Evolutionary conservation across 164 flowering plant species (phyloP).

Genomic region (Taxillus chinensis): DNA sequence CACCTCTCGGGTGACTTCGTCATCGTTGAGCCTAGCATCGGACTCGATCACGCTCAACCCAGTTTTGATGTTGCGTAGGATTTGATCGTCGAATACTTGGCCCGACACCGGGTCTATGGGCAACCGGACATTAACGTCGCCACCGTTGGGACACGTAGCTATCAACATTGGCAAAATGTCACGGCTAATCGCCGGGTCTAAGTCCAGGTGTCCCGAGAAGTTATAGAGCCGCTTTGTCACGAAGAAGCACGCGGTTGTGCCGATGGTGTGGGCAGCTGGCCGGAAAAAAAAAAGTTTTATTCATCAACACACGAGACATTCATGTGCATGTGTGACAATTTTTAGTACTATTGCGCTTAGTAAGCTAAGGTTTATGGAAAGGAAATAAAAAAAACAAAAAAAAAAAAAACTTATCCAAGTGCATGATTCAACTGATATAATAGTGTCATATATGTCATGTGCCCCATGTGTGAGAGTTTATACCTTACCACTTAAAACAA

Average conservation of each 20-base stretch:
- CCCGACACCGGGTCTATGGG: conserved; percentile 11
- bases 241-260: conserved; percentile 22
- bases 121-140: conserved; percentile 12
- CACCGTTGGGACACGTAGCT: conserved; percentile 10
- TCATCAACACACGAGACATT: no score
- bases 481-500: conserved; percentile 13
- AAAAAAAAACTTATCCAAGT: no score
- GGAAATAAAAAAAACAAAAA: no score
- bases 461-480: no score
- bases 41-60: conserved; percentile 18
- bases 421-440: no score
- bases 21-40: conserved; percentile 15
- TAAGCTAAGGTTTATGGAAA: no score
- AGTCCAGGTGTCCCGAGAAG: conserved; percentile 5
- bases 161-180: conserved; percentile 8
- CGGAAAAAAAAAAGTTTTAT: neutral
- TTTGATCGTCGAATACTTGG: conserved; percentile 11
- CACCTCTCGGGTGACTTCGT: conserved; percentile 3
- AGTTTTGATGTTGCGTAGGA: conserved; percentile 11
- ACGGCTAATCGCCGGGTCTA: conserved; percentile 15
- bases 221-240: conserved; percentile 15
- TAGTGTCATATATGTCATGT: no score
- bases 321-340: no score
- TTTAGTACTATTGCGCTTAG: no score
- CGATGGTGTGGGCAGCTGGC: conserved; percentile 22